Evolutionary conservation across 1,139 yeast species (phyloP).

Genomic region (Geotrichum candidum): DNA sequence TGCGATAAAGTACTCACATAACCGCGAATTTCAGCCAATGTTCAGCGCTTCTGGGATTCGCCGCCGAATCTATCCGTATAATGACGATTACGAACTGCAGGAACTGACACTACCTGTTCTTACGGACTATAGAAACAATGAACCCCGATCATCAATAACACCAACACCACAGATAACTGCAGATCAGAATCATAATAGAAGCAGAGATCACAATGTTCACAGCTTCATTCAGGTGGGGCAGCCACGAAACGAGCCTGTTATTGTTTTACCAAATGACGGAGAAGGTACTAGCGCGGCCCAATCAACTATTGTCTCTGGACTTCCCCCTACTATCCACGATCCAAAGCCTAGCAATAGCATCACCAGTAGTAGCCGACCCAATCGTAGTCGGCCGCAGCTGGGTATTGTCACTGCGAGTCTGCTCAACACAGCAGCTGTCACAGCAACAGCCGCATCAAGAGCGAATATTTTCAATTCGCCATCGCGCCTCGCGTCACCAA

Average conservation of each 20-base stretch:
- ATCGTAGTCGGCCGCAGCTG: background rate
- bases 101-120: conserved; percentile 6
- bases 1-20: background rate
- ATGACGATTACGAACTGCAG: conserved; percentile 6
- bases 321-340: background rate
- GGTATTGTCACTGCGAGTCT: conserved; percentile 16
- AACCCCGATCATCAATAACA: background rate
- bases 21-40: conserved; percentile 2
- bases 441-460: conserved; percentile 13
- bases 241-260: background rate
- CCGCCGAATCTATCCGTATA: background rate
- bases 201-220: too few species aligned
- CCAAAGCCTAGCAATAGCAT: background rate
- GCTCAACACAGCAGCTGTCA: conserved; percentile 12
- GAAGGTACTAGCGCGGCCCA: background rate
- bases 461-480: conserved; percentile 2
- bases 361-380: background rate
- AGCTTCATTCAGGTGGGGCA: background rate
- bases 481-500: background rate
- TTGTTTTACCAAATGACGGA: background rate
- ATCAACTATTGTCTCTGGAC: background rate
- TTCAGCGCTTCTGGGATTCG: background rate
- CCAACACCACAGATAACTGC: background rate
- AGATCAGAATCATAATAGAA: background rate
- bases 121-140: background rate